phyloP scores from a whole-genome alignment of 768 basidiomycete species.

The Dentipellis fragilis region DNA sequence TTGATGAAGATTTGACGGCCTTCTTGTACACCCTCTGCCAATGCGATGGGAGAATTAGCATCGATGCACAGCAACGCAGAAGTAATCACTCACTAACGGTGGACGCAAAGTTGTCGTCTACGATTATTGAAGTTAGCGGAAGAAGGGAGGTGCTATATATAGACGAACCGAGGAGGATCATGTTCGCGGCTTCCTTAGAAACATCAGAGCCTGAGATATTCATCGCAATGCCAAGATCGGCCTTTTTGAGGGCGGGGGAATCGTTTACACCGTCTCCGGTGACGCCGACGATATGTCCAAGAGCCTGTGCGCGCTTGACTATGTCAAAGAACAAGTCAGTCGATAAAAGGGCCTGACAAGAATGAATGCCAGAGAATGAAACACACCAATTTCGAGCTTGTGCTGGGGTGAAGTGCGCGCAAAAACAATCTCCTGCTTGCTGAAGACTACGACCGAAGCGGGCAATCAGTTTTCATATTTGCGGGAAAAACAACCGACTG shows the following conservation, averaged over 20 bases:
- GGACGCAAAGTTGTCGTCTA: conserved; percentile 62
- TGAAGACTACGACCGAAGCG: conserved; percentile 38
- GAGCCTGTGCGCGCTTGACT: conserved; percentile 64
- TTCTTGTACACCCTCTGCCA: conserved; percentile 53
- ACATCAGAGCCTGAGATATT: conserved; percentile 68
- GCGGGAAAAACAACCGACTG: conserved; percentile 14
- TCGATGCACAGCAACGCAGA: background rate
- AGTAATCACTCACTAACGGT: conserved; percentile 43
- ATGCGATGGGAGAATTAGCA: background rate
- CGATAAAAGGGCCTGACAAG: background rate
- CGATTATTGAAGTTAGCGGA: conserved; percentile 13
- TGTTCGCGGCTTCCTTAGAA: conserved; percentile 66
- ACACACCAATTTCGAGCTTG: conserved; percentile 60
- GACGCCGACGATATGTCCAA: conserved; percentile 67
- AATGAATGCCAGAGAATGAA: background rate
- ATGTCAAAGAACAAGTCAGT: background rate
- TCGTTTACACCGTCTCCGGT: conserved; percentile 70
- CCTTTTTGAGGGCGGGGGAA: conserved; percentile 53
- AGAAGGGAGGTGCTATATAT: background rate
- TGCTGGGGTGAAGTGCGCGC: conserved; percentile 65
- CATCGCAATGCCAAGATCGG: conserved; percentile 68
- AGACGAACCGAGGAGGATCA: conserved; percentile 48
- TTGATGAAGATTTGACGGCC: conserved; percentile 64
- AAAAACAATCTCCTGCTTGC: conserved; percentile 62
- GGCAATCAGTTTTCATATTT: background rate